Base-by-base conservation (phyloP, 2,329 filamentous ascomycete species). In the Calonectria pseudoreteaudii region DNA sequence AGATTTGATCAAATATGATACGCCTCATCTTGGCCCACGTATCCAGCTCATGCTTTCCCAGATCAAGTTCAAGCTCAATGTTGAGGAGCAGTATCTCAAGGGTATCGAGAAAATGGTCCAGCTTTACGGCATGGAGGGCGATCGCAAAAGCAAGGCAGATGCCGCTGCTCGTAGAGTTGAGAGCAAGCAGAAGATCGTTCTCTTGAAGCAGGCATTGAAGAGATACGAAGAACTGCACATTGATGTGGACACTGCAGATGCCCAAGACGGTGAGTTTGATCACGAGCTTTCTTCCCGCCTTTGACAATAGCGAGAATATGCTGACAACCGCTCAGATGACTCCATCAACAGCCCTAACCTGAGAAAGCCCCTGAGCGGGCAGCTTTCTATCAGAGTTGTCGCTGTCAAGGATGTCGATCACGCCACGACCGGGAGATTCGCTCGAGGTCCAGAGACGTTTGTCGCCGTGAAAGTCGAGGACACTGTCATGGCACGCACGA, bases 51-150 rank as follows among this genome's bases (percentile, higher is more conserved):
- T 99, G 97, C 89, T 99, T 82, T 98, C 97, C 62, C 97, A 99
- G 85, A 93, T 99, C 76, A 95, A 98, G 85, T 99, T 99, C 88
- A 99, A 99, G 87, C 91, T 99, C 75, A 98, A 97, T 78, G 97
- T 99, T 34, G 97, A 99, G 85, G 98, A 98, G 84, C 97, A 99
- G 86, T 99, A 99, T 86, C 95, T 98, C 78, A 97, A 98, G 82
- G 97, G 97, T 75, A 97, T 99, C 80, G 97, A 99, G 86, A 99
- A 99, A 88, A 98, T 99, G 97, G 95, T 98, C 60, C 95, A 97
- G 84, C 89, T 99, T 44, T 99, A 99, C 83, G 93, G 97, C 83
- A 97, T 98, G 90, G 97, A 98, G 84, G 96, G 97, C 36, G 97
- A 99, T 83, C 93, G 96, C 80, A 98, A 98, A 88, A 98, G 96